phyloP scores from a whole-genome alignment of 2,329 filamentous ascomycete species.

The Ophiostoma montium region DNA sequence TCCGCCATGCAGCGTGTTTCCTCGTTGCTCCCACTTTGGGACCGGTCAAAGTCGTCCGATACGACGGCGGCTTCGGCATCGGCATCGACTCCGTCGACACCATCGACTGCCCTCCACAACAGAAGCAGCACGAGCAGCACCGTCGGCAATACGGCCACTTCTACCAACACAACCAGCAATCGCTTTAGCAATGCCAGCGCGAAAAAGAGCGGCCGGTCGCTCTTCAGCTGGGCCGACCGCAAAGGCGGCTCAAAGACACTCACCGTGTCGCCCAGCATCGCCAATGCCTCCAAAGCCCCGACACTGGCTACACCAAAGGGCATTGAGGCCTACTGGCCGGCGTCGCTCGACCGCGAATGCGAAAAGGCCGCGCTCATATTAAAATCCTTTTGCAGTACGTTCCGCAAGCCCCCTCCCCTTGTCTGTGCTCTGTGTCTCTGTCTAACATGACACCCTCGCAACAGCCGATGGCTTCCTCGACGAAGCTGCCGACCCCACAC shows the following conservation, averaged over 20 bases:
- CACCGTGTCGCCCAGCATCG: slow-evolving; percentile 9
- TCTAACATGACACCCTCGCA: slow-evolving; percentile 10
- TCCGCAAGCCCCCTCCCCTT: slow-evolving; percentile 24
- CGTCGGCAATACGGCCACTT: not conserved
- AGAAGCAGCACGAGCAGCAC: slow-evolving; percentile 2
- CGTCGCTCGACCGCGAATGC: slow-evolving; percentile 57
- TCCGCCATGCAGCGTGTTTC: slow-evolving; percentile 31
- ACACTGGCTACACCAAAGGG: slow-evolving; percentile 74
- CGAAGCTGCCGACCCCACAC: slow-evolving; percentile 23
- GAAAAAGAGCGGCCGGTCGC: slow-evolving; percentile 10
- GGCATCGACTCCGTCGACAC: too few species aligned
- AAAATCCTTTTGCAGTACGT: slow-evolving; percentile 72
- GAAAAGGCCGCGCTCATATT: slow-evolving; percentile 69
- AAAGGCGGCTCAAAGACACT: slow-evolving; percentile 5
- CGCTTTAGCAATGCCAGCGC: slow-evolving; percentile 3
- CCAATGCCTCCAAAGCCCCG: slow-evolving; percentile 13
- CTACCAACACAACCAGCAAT: not conserved
- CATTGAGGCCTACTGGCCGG: slow-evolving; percentile 61
- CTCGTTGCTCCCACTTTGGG: slow-evolving; percentile 28
- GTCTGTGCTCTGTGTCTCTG: not conserved
- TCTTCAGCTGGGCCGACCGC: slow-evolving; percentile 20
- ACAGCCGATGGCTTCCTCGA: slow-evolving; percentile 43
- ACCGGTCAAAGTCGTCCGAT: slow-evolving; percentile 15
- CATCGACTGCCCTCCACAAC: not conserved
- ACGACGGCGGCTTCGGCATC: not conserved